A percentile compares a stretch with the other conserved stretches of the same genome.
These are phyloP conservation scores for Xanthoparmelia taractica DNA, from an alignment of 495 filamentous ascomycete species.

Conservation along the genomic window DNA sequence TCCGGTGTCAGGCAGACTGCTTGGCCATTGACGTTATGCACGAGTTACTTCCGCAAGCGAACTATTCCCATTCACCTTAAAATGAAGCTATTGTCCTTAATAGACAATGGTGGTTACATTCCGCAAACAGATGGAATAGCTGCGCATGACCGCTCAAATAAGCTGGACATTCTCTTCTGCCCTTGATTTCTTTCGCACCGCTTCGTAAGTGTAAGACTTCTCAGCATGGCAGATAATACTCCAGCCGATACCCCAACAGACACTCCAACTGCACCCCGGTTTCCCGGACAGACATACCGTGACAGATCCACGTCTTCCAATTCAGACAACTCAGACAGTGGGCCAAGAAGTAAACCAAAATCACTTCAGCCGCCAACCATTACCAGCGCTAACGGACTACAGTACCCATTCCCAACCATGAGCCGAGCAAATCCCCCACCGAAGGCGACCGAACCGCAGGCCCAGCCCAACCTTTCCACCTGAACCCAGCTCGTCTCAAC, in stretches of 20 bases:
- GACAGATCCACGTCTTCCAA: not conserved
- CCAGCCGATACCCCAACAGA: not conserved
- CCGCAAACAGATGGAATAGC: not conserved
- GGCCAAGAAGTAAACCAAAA: not conserved
- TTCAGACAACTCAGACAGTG: not conserved
- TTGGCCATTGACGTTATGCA: not conserved
- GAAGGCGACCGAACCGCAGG: not conserved
- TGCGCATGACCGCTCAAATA: not conserved
- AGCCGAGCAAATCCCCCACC: not conserved
- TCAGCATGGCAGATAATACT: not conserved
- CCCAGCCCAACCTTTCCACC: not conserved
- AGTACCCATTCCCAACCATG: not conserved
- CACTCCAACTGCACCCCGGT: not conserved
- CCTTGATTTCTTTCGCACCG: not conserved
- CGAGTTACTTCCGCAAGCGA: not conserved
- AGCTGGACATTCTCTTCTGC: not conserved
- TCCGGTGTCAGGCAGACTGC: not conserved
- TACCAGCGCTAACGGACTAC: not conserved
- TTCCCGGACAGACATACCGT: not conserved
- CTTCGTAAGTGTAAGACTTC: not conserved
- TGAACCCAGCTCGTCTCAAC: not conserved
- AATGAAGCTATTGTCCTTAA: not conserved
- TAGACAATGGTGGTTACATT: not conserved
- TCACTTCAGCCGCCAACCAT: not conserved
- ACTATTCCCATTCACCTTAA: not conserved